Base-by-base conservation (phyloP, 1,284 basidiomycete genomes). In the Sporisorium exsertum region DNA sequence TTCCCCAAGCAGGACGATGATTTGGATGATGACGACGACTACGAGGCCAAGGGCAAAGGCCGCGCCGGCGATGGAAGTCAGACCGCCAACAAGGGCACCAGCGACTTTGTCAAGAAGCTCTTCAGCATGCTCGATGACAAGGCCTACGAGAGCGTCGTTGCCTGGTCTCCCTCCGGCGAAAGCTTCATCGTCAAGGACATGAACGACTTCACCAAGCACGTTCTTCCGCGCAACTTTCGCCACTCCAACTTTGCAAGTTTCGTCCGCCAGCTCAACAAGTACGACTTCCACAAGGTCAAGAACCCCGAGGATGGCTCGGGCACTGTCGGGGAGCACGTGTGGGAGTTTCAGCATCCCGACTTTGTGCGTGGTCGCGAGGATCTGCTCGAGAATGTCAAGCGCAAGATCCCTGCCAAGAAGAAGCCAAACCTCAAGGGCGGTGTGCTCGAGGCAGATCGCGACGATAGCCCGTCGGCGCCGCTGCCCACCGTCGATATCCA, bases 181-280 rank as follows among this genome's bases (percentile, higher is more conserved):
- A 94, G 91, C 81, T 97, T 97, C 84, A 92, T 97, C 84, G 94
- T 98, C 78, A 96, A 95, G 87, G 91, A 97, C 88, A 96, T 97
- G 93, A 96, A 95, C 87, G 93, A 94, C 80, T 97, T 98, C 87
- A 96, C 94, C 49, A 96, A 94, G 85, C 91, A 92, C 54, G 93
- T 97, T 80, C 89, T 97, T 54, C 95, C 95, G 0, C 91, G 93
- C 57, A 92, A 97, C 87, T 98, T 97, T 89, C 94, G 97, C 83
- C 95, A 98, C 86, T 95, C 93, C 18, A 98, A 98, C 84, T 98
- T 98, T 86, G 94, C 95, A 29, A 79, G 78, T 50, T 86, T 85
- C 61, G 84, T 85, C 6, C 61, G 81, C 8, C 95, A 98, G 86
- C 88, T 98, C 45, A 98, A 98, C 90, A 98, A 97, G 87, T 98